Evolutionary conservation across 2,329 filamentous ascomycete genomes (phyloP).

Genomic region (Fusarium lyarnte): DNA sequence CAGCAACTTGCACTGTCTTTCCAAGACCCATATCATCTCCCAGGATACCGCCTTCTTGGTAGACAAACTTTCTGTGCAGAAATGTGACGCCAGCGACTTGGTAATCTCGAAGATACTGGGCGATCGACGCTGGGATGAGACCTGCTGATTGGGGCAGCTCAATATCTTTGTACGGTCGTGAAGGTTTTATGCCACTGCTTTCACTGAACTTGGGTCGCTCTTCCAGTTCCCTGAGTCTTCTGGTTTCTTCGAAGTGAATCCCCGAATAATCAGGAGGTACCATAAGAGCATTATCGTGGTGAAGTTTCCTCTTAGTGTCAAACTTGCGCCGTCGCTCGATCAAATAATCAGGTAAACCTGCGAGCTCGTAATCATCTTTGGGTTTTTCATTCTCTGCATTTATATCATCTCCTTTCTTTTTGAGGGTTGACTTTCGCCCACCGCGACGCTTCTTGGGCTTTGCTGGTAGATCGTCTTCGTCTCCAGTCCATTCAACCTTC

Average conservation of each 20-base stretch:
- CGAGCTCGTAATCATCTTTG: slow-evolving; percentile 56
- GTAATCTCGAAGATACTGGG: slow-evolving; percentile 91
- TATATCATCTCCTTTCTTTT: slow-evolving; percentile 38
- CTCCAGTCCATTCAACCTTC: slow-evolving; percentile 65
- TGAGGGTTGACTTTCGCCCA: slow-evolving; percentile 45
- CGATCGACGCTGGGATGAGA: slow-evolving; percentile 86
- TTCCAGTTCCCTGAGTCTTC: slow-evolving; percentile 52
- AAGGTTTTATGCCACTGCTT: slow-evolving; percentile 67
- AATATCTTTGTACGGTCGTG: slow-evolving; percentile 78
- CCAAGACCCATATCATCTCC: slow-evolving; percentile 98
- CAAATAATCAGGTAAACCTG: slow-evolving; percentile 68
- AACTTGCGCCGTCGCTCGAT: slow-evolving; percentile 77
- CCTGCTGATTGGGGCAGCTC: slow-evolving; percentile 79
- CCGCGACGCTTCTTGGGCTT: slow-evolving; percentile 54
- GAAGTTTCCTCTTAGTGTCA: slow-evolving; percentile 65
- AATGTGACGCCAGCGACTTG: slow-evolving; percentile 88
- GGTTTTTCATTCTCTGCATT: slow-evolving; percentile 48
- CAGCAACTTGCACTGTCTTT: slow-evolving; percentile 95
- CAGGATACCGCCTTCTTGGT: slow-evolving; percentile 88
- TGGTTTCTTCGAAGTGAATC: slow-evolving; percentile 71
- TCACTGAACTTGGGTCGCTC: slow-evolving; percentile 76
- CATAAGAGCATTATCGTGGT: slow-evolving; percentile 75
- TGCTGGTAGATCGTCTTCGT: slow-evolving; percentile 69
- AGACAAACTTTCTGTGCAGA: slow-evolving; percentile 88
- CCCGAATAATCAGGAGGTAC: slow-evolving; percentile 81